Evolutionary conservation across 164 flowering plant species (phyloP), one percentile per base, ranked within the genome.

Genomic region (Warburgia ugandensis): DNA sequence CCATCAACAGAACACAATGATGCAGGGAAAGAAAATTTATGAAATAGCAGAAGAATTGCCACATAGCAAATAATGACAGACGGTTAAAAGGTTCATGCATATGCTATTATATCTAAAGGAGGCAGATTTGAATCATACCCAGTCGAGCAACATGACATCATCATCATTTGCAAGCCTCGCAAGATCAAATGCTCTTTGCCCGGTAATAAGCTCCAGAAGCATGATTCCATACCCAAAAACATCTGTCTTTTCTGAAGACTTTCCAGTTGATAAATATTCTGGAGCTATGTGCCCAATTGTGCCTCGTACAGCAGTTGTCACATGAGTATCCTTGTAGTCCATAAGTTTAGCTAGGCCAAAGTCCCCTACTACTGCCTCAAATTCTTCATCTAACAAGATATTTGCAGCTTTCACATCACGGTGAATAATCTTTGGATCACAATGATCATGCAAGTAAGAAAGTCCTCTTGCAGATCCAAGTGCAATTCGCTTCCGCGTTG

Each of bases 351-450:
- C 97, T 70, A 89, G 66, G 47, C 97, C 97, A 68, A 89, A 89
- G 64, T 89, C 97, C 19, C 97, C 97, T 58, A 89, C 97, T 61
- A 89, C 90, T 32, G 97, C 97, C 73, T 89, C 97, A 69, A 83
- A 88, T 56, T 88, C 96, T 68, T 88, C 94, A 60, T 88, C 94
- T 62, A 88, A 68, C 69, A 88, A 73, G 61, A 88, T 88, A 44
- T 88, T 88, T 38, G 97, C 97, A 60, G 97, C 97, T 74, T 88
- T 89, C 22, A 89, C 97, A 67, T 89, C 97, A 52, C 97, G 92
- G 29, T 89, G 97, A 56, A 89, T 89, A 54, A 88, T 88, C 68
- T 85, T 88, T 8, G 97, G 97, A 68, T 88, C 94, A 71, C 97
- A 85, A 63, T 88, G 95, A 69, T 89, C 97, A 52, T 89, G 97